Evolutionary conservation across 495 filamentous ascomycete genomes (phyloP).

Genomic region (Peziza echinospora): DNA sequence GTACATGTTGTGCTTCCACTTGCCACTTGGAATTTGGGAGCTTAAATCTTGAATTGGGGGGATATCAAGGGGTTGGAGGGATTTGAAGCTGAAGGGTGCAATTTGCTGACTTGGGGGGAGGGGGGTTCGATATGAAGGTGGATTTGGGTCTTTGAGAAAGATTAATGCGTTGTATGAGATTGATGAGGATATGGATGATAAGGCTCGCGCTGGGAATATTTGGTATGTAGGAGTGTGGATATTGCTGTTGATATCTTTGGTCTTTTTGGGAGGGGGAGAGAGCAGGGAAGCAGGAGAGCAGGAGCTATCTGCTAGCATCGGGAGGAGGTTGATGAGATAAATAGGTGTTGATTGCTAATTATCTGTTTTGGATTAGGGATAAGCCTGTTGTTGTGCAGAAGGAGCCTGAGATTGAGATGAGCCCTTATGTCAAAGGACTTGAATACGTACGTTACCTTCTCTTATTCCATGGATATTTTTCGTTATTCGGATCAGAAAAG

Average conservation of each 20-base stretch:
- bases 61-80: not conserved
- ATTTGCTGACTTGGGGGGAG: slow-evolving; percentile 2
- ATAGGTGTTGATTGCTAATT: too few relatives aligned
- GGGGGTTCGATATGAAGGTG: slow-evolving; percentile 22
- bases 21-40: too few relatives aligned
- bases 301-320: too few relatives aligned
- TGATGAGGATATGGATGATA: slow-evolving; percentile 27
- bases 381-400: slow-evolving; percentile 45
- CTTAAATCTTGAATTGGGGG: too few relatives aligned
- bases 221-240: too few relatives aligned
- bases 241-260: too few relatives aligned
- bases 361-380: too few relatives aligned
- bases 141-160: slow-evolving; percentile 70
- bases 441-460: slow-evolving; percentile 41
- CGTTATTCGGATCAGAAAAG: slow-evolving; percentile 82
- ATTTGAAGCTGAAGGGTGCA: not conserved
- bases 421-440: slow-evolving; percentile 55
- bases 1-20: too few relatives aligned
- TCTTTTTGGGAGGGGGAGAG: too few relatives aligned
- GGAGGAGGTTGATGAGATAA: too few relatives aligned
- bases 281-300: too few relatives aligned
- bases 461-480: slow-evolving; percentile 37
- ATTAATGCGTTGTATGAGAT: slow-evolving; percentile 76
- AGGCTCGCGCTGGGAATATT: not conserved
- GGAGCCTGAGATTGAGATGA: slow-evolving; percentile 41